Conservation (phyloP, 331 rosid species). For the Malus hybrid region DNA sequence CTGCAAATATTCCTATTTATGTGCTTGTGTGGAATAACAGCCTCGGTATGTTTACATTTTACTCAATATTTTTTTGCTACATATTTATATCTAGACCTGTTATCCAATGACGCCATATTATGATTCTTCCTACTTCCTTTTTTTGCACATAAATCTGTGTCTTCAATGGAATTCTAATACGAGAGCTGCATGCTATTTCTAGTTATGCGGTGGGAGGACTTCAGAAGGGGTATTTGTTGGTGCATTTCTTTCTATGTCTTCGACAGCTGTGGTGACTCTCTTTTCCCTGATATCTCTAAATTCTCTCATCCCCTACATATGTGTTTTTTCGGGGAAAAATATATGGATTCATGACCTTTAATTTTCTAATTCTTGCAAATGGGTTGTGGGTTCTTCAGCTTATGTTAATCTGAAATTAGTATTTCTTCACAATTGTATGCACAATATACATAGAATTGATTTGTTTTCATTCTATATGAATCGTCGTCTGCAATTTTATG, state of each 20-base stretch:
- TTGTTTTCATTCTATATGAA: not conserved
- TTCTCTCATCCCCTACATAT: slow-evolving; percentile 2
- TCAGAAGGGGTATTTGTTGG: slow-evolving; percentile 92
- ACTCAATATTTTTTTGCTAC: not conserved
- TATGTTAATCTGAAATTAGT: not conserved
- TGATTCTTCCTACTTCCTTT: not conserved
- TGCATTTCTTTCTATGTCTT: slow-evolving; percentile 88
- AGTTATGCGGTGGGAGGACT: slow-evolving; percentile 92
- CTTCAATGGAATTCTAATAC: slow-evolving; percentile 24
- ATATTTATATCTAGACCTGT: not conserved
- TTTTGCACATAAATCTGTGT: not conserved
- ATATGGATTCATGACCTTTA: not conserved
- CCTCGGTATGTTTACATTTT: slow-evolving; percentile 56
- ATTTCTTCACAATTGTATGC: not conserved
- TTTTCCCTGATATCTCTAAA: slow-evolving; percentile 3
- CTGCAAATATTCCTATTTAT: slow-evolving; percentile 88
- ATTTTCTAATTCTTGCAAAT: not conserved
- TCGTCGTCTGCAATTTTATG: not conserved
- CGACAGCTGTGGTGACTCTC: slow-evolving; percentile 81
- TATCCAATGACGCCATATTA: not conserved
- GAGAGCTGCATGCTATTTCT: slow-evolving; percentile 37
- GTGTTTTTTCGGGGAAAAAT: slow-evolving; percentile 4
- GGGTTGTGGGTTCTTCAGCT: not conserved
- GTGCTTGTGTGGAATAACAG: slow-evolving; percentile 86
- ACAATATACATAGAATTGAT: not conserved